Percentiles rank a stretch among this genome's conserved stretches.
Evolutionary conservation across 768 basidiomycete species (phyloP).

Genomic region (Serpula lacrymans): DNA sequence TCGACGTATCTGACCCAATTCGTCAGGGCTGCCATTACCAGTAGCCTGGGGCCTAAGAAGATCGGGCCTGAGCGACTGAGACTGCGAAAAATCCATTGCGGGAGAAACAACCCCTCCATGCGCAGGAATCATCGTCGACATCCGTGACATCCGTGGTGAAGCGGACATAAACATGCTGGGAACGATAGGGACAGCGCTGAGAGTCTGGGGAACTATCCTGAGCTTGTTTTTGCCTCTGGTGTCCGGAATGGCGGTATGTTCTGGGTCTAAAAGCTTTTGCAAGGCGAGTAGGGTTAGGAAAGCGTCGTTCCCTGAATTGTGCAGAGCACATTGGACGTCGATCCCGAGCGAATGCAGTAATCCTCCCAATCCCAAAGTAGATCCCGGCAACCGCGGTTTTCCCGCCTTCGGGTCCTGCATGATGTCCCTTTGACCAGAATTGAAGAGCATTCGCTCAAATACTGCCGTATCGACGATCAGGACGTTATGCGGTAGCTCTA

Average conservation of each 20-base stretch:
- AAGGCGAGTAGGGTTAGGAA: slow-evolving; percentile 65
- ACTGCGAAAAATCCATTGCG: too few relatives aligned
- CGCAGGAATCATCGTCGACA: too few relatives aligned
- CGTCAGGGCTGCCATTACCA: too few relatives aligned
- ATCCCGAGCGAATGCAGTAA: slow-evolving; percentile 57
- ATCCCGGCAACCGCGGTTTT: slow-evolving; percentile 45
- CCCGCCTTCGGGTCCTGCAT: slow-evolving; percentile 63
- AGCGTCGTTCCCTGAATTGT: slow-evolving; percentile 83
- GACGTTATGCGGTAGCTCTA: slow-evolving; percentile 74
- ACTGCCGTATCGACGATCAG: slow-evolving; percentile 62
- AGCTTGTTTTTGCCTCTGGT: slow-evolving; percentile 1
- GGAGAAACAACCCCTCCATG: too few relatives aligned
- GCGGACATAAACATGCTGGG: too few relatives aligned
- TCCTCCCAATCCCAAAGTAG: slow-evolving; percentile 60
- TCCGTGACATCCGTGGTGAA: too few relatives aligned
- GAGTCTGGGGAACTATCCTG: too few relatives aligned
- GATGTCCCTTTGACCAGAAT: slow-evolving; percentile 48
- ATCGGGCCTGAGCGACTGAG: too few relatives aligned
- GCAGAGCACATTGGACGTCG: slow-evolving; percentile 38
- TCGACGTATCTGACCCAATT: too few relatives aligned
- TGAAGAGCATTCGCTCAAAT: slow-evolving; percentile 63
- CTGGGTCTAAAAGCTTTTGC: slow-evolving; percentile 65
- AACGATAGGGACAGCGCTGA: too few relatives aligned
- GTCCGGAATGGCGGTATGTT: slow-evolving; percentile 34
- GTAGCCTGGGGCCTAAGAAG: too few relatives aligned